Evolutionary conservation across 2,329 filamentous ascomycete genomes (phyloP), one percentile per base, ranked within the genome.

Genomic region (Pseudogymnoascus sp.): DNA sequence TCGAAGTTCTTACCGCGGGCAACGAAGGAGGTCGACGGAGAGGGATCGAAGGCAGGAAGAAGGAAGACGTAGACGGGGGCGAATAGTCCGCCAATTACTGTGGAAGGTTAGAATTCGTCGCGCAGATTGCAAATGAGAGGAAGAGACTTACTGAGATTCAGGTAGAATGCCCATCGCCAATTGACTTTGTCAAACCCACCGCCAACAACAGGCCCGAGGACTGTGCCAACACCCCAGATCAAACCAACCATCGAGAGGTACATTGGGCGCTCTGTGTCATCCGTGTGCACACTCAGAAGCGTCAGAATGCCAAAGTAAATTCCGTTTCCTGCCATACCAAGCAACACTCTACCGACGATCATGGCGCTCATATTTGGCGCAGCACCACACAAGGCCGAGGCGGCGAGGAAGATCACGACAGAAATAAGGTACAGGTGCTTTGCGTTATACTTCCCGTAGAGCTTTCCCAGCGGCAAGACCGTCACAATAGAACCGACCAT

Each of bases 391-490:
- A 72, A 54, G 5, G 69, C 61, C 11, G 67, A 69, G 2, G 68
- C 69, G 7, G 71, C 61, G 42, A 64, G 39, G 31, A 65, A 65
- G 7, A 65, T 4, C 14, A 64, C 26, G 2, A 65, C 36, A 10
- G 61, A 31, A 1, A 54, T 34, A 3, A 63, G 62, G 12, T 62
- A 67, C 1, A 66, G 14, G 34, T 37, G 63, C 31, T 68, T 68
- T 1, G 45, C 61, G 14, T 67, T 60, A 16, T 64, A 67, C 5
- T 42, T 63, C 14, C 34, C 37, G 37, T 37, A 60, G 4, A 83
- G 77, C 74, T 84, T 84, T 40, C 12, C 45, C 51, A 54, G 26
- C 6, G 87, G 86, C 29, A 62, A 86, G 77, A 80, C 16, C 79
- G 83, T 61, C 76, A 78, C 23, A 79, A 82, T 69, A 74, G 84